Percentiles rank a stretch among this genome's conserved stretches.
Conservation (phyloP, 805 yeast species). For the Lipomyces kockii region DNA sequence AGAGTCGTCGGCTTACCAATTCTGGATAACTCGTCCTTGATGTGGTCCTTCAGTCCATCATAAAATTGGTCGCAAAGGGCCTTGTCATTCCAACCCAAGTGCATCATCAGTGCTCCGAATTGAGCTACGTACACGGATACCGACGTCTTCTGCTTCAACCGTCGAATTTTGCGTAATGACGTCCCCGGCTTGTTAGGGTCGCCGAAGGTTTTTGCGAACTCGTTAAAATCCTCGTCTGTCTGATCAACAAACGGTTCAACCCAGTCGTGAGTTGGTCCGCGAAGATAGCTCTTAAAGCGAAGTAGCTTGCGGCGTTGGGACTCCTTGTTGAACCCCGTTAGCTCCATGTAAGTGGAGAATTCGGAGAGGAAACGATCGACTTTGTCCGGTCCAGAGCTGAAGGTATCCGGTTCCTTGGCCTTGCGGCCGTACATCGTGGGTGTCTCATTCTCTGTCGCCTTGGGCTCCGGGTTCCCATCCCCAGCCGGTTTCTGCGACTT, state of each 20-base stretch:
- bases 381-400: not conserved
- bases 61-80: not conserved
- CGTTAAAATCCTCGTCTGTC: not conserved
- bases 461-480: conserved; percentile 1
- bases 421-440: not conserved
- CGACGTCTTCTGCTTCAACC: conserved; percentile 1
- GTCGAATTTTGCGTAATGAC: not conserved
- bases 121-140: not conserved
- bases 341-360: not conserved
- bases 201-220: not conserved
- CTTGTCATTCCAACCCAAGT: not conserved
- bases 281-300: conserved; percentile 3
- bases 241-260: not conserved
- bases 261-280: conserved; percentile 1
- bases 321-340: not conserved
- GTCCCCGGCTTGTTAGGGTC: not conserved
- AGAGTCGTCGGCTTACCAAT: not conserved
- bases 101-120: not conserved
- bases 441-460: not conserved
- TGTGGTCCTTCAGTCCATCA: conserved; percentile 1
- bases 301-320: not conserved
- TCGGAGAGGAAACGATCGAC: conserved; percentile 2
- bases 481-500: not conserved
- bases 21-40: conserved; percentile 1
- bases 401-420: not conserved